Base-by-base conservation (phyloP, 116 monocot species). In the Phalaenopsis hybrid region DNA sequence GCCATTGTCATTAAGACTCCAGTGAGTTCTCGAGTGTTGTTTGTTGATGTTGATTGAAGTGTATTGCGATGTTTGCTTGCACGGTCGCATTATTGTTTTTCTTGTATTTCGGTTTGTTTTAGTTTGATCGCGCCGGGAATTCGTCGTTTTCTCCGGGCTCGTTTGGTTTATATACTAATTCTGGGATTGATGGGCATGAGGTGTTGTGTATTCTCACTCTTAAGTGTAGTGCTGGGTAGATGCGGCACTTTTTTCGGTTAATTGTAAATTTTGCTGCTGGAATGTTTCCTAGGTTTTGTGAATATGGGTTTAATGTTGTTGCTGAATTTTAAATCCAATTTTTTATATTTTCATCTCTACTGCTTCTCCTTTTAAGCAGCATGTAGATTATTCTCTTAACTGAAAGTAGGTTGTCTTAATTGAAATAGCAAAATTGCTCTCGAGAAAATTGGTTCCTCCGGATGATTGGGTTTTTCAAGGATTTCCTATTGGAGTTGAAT, bases 1-100 rank as follows among this genome's bases (percentile, higher is more conserved):
- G 80, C 65, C 23, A 75, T 90, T 18, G 82, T 88, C 57, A 78
- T 90, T 33, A 86, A 78, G 86, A 90, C 88, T 9, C 90, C 90
- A 1, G 90, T 90, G 88, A 90, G 90, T 84, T 83, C 72, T 25
- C 6, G 33, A 12, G 72, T 34, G 72, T 33, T 4, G 72, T 72
- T 72, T 72, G 72, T 37, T 37, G 34, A 37, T 45, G 45, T 37
- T 45, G 18, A 44, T 10, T 45, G 75, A 75, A 75, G 33, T 75
- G n/a, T 75, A 18, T 75, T 15, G 7, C 44, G n/a, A 44, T 75
- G 75, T 46, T 75, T 75, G 44, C n/a, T 75, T 75, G 7, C 18
- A 13, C 41, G 12, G 41, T 41, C 41, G 16, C 41, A 41, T 72
- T 16, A 72, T 52, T 3, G 37, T 41, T 72, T 72, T 72, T 6